Evolutionary conservation across 345 rosid species (phyloP), one percentile per base, ranked within the genome.

Genomic region (Heritiera littoralis): DNA sequence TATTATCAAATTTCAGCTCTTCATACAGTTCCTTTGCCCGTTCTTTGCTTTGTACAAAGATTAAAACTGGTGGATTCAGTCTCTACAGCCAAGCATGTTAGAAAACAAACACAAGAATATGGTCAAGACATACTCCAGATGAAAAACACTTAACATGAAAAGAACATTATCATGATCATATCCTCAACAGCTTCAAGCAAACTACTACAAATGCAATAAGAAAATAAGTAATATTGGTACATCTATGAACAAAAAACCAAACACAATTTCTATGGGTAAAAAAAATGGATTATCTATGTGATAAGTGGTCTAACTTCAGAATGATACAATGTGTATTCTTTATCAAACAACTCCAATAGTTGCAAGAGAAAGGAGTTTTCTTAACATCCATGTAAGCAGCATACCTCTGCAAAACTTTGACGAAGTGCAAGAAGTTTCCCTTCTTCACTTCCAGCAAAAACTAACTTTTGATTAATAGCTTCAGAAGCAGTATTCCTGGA

Each of bases 321-420:
- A 32, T 51, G 32, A 10, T 35, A 4, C 2, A 1, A 72, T 9
- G 9, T 72, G 63, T 48, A 46, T 12, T 13, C 38, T 69, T 48
- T 66, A n/a, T 46, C 40, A 48, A 46, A 32, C 43, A 51, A 74
- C 28, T 38, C 6, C 12, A 3, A 59, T n/a, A 35, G 7, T 32
- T 77, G 52, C 52, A 54, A 66, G 74, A 58, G 23, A 69, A 64
- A 77, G 14, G 60, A 43, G 49, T 32, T 41, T 51, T 77, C 63
- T 20, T 56, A 41, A 52, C 28, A 80, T 58, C 69, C 40, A 66
- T 71, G 23, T 54, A 43, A 35, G 72, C 77, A 71, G 35, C 80
- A 80, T 89, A 96, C 99, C 98, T 89, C 93, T 55, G 94, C 84
- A 87, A 96, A 96, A 82, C 92, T 92, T 87, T 96, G 99, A 48